Evolutionary conservation across 768 basidiomycete genomes (phyloP).

Genomic region (Mycena albidolilacea): DNA sequence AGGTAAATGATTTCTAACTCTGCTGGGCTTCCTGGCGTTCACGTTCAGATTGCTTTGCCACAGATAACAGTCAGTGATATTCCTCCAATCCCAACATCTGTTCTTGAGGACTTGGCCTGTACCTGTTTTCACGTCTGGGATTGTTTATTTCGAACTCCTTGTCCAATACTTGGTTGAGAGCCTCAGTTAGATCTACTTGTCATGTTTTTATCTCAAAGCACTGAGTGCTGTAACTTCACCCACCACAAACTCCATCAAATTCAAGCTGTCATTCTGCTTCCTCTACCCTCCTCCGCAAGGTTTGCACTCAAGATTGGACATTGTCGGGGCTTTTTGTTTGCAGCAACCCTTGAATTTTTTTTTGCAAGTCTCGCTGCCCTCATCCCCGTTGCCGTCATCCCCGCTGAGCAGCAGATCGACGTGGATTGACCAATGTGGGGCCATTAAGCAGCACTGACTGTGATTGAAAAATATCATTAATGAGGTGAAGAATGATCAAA

Average conservation of each 20-base stretch:
- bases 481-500: too few species aligned
- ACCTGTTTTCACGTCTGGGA: background rate
- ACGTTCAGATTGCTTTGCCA: too few species aligned
- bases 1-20: too few species aligned
- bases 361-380: slow-evolving; percentile 3
- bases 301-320: background rate
- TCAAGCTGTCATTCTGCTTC: background rate
- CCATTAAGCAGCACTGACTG: background rate
- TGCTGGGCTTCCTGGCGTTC: too few species aligned
- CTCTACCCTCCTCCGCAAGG: slow-evolving; percentile 1
- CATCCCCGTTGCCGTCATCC: too few species aligned
- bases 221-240: too few species aligned
- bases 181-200: slow-evolving; percentile 1
- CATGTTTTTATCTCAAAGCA: background rate
- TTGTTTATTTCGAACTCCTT: background rate
- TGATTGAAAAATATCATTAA: too few species aligned
- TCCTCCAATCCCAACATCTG: too few species aligned
- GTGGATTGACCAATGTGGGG: background rate
- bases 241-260: too few species aligned
- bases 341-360: slow-evolving; percentile 1
- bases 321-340: background rate
- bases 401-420: slow-evolving; percentile 7
- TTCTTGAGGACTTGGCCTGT: too few species aligned
- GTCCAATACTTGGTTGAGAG: background rate
- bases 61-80: too few species aligned